Percentiles rank a stretch among this genome's conserved stretches.
These are phyloP conservation scores for Pichia terricola DNA, from an alignment of 1,139 yeast species.

Conservation along the genomic window DNA sequence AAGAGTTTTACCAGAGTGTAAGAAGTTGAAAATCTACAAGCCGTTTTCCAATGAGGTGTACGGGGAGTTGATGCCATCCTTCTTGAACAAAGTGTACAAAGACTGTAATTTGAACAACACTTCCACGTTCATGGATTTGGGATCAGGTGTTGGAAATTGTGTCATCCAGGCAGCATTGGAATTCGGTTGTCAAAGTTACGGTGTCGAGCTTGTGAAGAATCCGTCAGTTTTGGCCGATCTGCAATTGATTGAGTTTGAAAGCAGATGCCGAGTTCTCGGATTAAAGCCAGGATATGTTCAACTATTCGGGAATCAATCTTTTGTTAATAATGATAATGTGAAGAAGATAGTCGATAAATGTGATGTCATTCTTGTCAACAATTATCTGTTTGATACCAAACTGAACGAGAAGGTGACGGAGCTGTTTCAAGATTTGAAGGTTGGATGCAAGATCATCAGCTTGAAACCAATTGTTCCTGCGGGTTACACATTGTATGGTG, in stretches of 20 bases:
- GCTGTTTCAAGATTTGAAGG: constrained; percentile 50
- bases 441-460: constrained; percentile 73
- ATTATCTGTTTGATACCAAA: constrained; percentile 69
- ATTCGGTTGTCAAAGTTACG: constrained; percentile 76
- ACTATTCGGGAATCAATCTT: constrained; percentile 59
- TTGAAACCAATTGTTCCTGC: constrained; percentile 65
- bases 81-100: constrained; percentile 57
- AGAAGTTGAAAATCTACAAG: constrained; percentile 57
- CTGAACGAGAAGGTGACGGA: constrained; percentile 62
- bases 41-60: constrained; percentile 89
- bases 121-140: constrained; percentile 65
- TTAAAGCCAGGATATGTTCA: constrained; percentile 45
- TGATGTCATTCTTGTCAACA: constrained; percentile 70
- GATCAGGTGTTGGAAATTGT: constrained; percentile 93
- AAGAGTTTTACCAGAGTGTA: constrained; percentile 67
- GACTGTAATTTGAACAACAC: constrained; percentile 48
- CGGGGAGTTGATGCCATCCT: constrained; percentile 80
- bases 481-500: constrained; percentile 43
- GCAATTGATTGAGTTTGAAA: constrained; percentile 50
- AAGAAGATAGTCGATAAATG: constrained; percentile 45
- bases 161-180: constrained; percentile 84
- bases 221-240: constrained; percentile 60
- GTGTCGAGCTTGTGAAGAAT: constrained; percentile 82
- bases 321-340: constrained; percentile 56
- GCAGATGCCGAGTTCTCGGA: constrained; percentile 57